These are phyloP conservation scores for Aspergillus novoparasiticus DNA, from an alignment of 2,329 filamentous ascomycete species.

Conservation along the genomic window DNA sequence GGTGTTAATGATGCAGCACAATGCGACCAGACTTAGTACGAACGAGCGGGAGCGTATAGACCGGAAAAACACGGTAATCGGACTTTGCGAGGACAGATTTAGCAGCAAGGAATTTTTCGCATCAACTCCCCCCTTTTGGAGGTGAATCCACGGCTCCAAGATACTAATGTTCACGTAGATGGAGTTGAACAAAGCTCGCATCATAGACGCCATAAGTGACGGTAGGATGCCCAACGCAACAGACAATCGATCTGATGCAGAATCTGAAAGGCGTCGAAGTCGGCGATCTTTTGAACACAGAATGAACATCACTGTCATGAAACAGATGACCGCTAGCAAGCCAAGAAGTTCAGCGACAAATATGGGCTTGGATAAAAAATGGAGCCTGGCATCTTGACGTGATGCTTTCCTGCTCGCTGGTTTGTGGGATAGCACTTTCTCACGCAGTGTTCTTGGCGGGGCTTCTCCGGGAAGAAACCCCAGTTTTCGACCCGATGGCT, in stretches of 20 bases:
- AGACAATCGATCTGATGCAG: not conserved
- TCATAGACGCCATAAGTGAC: not conserved
- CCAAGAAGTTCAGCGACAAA: not conserved
- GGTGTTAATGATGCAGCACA: not conserved
- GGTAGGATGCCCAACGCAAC: not conserved
- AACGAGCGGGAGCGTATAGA: not conserved
- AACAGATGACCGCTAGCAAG: not conserved
- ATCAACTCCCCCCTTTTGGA: not conserved
- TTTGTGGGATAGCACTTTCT: not conserved
- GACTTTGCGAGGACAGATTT: not conserved
- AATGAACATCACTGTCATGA: not conserved
- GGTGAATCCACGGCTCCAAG: not conserved
- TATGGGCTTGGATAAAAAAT: constrained; percentile 1
- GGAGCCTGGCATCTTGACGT: not conserved
- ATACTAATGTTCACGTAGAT: not conserved
- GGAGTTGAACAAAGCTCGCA: not conserved
- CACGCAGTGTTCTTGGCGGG: not conserved
- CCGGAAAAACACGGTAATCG: not conserved
- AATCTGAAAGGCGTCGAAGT: not conserved
- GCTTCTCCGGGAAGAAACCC: not conserved
- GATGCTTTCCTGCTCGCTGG: not conserved
- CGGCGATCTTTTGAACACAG: not conserved
- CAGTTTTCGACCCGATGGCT: not conserved
- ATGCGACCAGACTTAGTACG: not conserved
- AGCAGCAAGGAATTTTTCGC: not conserved